Base-by-base conservation (phyloP, 495 filamentous ascomycete genomes). In the Penicillium paxilli region DNA sequence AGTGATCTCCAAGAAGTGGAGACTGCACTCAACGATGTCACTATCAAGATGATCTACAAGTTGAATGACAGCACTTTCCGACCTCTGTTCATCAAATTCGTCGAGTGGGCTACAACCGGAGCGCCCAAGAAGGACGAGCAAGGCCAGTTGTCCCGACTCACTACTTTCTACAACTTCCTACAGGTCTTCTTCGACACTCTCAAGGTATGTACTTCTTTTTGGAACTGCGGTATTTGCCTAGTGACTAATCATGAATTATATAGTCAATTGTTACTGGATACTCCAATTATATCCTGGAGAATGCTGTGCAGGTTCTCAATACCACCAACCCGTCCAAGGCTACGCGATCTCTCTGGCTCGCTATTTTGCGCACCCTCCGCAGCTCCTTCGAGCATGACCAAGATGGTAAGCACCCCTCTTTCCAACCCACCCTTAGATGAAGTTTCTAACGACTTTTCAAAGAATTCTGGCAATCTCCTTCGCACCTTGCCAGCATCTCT, bases 61-160 rank as follows among this genome's bases (percentile, higher is more conserved):
- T 80, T 98, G 19, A 98, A 96, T 70, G 95, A 98, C 69, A 83
- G 87, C n/a, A 83, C 88, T 16, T 98, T 98, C 82, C 83, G 92
- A n/a, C 94, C 94, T 0, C 84, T 98, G 47, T 98, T 98, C 68
- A 78, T 83, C 14, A 83, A 84, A 49, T 70, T 96, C 5, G 76
- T 92, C 20, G 91, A 96, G 26, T 96, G 91, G 91, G 83, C 88
- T 0, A 79, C 72, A 20, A 64, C 71, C 52, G 52, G 73, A 52
- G 51, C 71, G n/a, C 71, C 85, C 20, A 88, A 85, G 71, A 80
- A 80, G 50, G 87, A 91, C 52, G 63, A 58, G 2, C 57, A 73
- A 25, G 83, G 80, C 28, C 78, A 69, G 40, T 63, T 77, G 8
- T 68, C 83, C 20, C 81, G 92, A 12, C 77, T 79, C 41, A 83